Conservation (phyloP, 1,139 yeast genomes). For the Magnusiomyces magnusii region DNA sequence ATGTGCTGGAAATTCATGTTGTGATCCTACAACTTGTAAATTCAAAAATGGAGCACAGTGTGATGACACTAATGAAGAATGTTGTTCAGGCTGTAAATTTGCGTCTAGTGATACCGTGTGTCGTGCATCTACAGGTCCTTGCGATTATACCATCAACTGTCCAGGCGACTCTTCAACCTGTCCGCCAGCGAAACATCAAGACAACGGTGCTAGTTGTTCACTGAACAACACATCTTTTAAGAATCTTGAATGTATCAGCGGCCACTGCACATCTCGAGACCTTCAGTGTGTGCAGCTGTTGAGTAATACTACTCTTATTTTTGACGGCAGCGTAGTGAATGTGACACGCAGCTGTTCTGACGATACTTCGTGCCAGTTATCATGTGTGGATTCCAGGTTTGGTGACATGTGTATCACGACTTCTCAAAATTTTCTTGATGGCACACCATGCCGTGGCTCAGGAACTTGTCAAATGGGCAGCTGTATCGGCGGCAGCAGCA, state of each 20-base stretch:
- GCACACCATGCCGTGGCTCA: conserved; percentile 33
- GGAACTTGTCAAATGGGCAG: conserved; percentile 32
- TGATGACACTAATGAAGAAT: conserved; percentile 34
- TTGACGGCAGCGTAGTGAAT: conserved; percentile 25
- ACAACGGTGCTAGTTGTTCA: conserved; percentile 31
- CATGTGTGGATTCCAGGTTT: conserved; percentile 28
- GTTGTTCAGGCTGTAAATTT: conserved; percentile 33
- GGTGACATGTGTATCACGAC: conserved; percentile 28
- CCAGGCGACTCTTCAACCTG: conserved; percentile 34
- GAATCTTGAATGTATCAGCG: conserved; percentile 32
- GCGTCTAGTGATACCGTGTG: conserved; percentile 29
- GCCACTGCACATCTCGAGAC: conserved; percentile 36
- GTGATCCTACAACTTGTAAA: conserved; percentile 33
- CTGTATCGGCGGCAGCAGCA: conserved; percentile 26
- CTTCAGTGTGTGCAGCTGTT: conserved; percentile 31
- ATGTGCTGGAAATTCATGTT: conserved; percentile 32
- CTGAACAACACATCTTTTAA: conserved; percentile 17
- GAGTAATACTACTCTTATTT: conserved; percentile 26
- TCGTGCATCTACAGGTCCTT: conserved; percentile 33
- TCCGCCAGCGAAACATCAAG: conserved; percentile 27
- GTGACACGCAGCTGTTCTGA: conserved; percentile 31
- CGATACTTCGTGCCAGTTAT: conserved; percentile 28
- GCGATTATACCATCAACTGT: conserved; percentile 35
- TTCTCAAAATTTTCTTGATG: conserved; percentile 34
- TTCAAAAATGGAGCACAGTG: conserved; percentile 33